A percentile compares a stretch with the other conserved stretches of the same genome.
Evolutionary conservation across 1,284 basidiomycete genomes (phyloP).

Genomic region (Entoloma clypeatum): DNA sequence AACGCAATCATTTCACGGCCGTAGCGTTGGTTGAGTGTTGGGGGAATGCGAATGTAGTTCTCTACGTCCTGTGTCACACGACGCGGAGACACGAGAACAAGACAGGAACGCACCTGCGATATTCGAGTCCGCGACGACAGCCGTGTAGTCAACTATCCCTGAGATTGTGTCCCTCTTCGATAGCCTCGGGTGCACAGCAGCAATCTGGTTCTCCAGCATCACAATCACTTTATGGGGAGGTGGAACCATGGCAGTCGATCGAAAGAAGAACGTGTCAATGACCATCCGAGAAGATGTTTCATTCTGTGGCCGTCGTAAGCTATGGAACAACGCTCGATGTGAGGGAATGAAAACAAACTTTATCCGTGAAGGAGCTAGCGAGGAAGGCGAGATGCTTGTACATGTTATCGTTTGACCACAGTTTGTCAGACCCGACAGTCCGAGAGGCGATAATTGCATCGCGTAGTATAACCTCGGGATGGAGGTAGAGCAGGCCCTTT

Average conservation of each 20-base stretch:
- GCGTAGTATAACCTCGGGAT: too few relatives aligned
- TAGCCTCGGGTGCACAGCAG: conserved; percentile 5
- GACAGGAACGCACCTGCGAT: conserved; percentile 5
- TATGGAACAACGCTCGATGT: too few relatives aligned
- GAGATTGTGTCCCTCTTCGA: conserved; percentile 10
- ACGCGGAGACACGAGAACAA: conserved; percentile 8
- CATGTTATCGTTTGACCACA: too few relatives aligned
- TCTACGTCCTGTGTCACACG: conserved; percentile 5
- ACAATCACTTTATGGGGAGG: conserved; percentile 10
- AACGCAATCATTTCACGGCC: conserved; percentile 3
- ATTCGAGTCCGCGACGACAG: conserved; percentile 7
- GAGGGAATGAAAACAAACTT: too few relatives aligned
- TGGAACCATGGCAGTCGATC: conserved; percentile 15
- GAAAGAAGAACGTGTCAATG: conserved; percentile 17
- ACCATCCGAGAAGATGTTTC: conserved; percentile 13
- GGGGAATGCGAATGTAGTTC: conserved; percentile 2
- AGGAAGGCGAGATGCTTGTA: too few relatives aligned
- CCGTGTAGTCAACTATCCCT: conserved; percentile 9
- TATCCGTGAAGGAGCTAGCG: too few relatives aligned
- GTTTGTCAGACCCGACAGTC: too few relatives aligned
- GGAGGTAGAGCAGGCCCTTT: too few relatives aligned
- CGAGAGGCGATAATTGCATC: too few relatives aligned
- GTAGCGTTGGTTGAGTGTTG: not conserved
- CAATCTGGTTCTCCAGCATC: conserved; percentile 10
- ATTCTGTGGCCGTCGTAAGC: too few relatives aligned